Evolutionary conservation across 2,329 filamentous ascomycete species (phyloP).

Genomic region (Alternaria brassicae): DNA sequence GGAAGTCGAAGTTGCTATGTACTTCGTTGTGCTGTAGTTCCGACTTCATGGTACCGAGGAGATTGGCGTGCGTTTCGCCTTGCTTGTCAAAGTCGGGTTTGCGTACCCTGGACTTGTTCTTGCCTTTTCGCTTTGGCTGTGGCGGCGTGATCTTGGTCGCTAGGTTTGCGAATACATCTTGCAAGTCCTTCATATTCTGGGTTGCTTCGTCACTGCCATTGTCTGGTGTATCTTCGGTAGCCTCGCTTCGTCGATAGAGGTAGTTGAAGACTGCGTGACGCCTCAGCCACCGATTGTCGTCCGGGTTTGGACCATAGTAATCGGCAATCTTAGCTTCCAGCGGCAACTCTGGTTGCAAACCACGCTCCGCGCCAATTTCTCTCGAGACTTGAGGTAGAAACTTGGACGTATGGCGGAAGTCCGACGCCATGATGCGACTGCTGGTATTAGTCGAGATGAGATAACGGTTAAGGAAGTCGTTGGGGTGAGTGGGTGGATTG

Average conservation of each 20-base stretch:
- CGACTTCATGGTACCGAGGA: constrained; percentile 13
- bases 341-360: constrained; percentile 11
- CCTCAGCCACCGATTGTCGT: constrained; percentile 19
- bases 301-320: constrained; percentile 14
- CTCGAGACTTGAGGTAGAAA: neutral
- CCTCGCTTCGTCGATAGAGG: constrained; percentile 5
- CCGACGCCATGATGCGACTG: constrained; percentile 7
- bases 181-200: constrained; percentile 1
- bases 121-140: neutral
- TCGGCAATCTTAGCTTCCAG: constrained; percentile 19
- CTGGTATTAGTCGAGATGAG: constrained; percentile 10
- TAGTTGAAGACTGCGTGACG: constrained; percentile 28
- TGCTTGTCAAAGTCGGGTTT: constrained; percentile 13
- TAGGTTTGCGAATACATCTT: constrained; percentile 9
- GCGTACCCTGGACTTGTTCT: constrained; percentile 9
- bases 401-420: neutral
- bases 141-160: neutral
- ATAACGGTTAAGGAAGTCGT: constrained; percentile 18
- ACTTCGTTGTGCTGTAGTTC: constrained; percentile 21
- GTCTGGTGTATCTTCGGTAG: neutral
- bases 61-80: constrained; percentile 4
- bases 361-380: constrained; percentile 16
- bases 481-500: constrained; percentile 20
- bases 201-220: neutral
- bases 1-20: constrained; percentile 30